Conservation (phyloP, 2,329 filamentous ascomycete species). For the Sporothrix curviconia region DNA sequence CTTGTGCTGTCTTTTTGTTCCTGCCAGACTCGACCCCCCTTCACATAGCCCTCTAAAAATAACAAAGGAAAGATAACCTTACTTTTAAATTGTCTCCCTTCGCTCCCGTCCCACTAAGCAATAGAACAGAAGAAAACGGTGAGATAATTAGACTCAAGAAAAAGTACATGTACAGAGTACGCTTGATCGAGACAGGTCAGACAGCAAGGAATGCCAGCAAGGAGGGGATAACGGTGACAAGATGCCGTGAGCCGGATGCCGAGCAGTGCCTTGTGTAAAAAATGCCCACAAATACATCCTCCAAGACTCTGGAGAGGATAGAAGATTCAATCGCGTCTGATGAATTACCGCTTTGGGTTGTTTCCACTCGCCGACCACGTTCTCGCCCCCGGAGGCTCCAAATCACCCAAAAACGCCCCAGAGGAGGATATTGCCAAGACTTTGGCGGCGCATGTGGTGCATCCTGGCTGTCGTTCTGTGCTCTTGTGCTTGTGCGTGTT, state of each 20-base stretch:
- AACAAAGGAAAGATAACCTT: constrained; percentile 5
- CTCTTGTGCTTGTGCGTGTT: too few relatives aligned
- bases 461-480: background rate
- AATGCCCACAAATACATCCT: too few relatives aligned
- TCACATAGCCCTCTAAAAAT: background rate
- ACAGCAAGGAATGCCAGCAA: background rate
- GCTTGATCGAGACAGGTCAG: too few relatives aligned
- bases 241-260: background rate
- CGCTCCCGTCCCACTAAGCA: constrained; percentile 1
- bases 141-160: too few relatives aligned
- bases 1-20: background rate
- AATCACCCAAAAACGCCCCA: background rate
- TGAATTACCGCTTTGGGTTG: background rate
- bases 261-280: too few relatives aligned
- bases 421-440: background rate
- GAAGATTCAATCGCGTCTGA: background rate
- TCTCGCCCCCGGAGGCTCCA: background rate
- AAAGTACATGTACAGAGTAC: too few relatives aligned
- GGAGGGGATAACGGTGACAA: background rate
- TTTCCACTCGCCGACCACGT: background rate
- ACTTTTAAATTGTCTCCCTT: background rate
- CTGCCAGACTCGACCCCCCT: background rate
- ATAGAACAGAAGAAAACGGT: background rate
- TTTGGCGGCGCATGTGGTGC: background rate
- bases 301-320: too few relatives aligned